A percentile compares a stretch with the other conserved stretches of the same genome.
Evolutionary conservation across 2,329 filamentous ascomycete genomes (phyloP).

Genomic region (Herpotrichia juniperi): DNA sequence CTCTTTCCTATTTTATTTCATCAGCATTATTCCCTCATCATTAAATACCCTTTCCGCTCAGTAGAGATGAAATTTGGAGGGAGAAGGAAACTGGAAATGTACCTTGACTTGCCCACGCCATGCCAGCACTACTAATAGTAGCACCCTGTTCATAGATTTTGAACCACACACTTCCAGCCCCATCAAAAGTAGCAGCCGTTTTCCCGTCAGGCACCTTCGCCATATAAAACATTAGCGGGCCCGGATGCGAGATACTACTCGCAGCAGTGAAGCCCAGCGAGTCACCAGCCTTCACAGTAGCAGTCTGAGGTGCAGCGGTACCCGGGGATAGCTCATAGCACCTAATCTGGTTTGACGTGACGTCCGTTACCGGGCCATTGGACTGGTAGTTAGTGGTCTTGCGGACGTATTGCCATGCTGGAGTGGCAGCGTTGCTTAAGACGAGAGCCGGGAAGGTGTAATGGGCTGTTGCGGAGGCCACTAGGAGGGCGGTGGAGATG

Average conservation of each 20-base stretch:
- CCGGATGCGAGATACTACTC: constrained; percentile 35
- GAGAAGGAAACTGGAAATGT: neutral
- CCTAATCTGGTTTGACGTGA: constrained; percentile 31
- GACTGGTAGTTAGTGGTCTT: constrained; percentile 44
- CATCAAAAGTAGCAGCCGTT: constrained; percentile 39
- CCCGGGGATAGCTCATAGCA: constrained; percentile 32
- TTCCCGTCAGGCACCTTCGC: constrained; percentile 42
- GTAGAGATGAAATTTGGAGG: too few relatives aligned
- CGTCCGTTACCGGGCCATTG: constrained; percentile 38
- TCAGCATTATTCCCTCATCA: neutral
- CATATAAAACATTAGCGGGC: constrained; percentile 46
- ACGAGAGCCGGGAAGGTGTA: constrained; percentile 42
- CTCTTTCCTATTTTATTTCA: constrained; percentile 3
- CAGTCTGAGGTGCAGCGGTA: constrained; percentile 17
- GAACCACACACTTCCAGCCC: constrained; percentile 44
- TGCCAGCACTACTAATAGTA: constrained; percentile 13
- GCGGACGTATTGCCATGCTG: constrained; percentile 42
- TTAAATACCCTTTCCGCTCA: too few relatives aligned
- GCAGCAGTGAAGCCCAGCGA: constrained; percentile 38
- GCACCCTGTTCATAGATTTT: constrained; percentile 27
- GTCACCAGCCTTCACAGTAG: constrained; percentile 29
- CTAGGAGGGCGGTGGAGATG: constrained; percentile 24
- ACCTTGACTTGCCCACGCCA: constrained; percentile 15
- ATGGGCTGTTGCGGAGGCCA: constrained; percentile 32
- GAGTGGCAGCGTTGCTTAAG: constrained; percentile 24